A percentile compares a stretch with the other conserved stretches of the same genome.
Evolutionary conservation across 352 stramenopile genomes (phyloP).

Genomic region (Phytophthora nicotianae): DNA sequence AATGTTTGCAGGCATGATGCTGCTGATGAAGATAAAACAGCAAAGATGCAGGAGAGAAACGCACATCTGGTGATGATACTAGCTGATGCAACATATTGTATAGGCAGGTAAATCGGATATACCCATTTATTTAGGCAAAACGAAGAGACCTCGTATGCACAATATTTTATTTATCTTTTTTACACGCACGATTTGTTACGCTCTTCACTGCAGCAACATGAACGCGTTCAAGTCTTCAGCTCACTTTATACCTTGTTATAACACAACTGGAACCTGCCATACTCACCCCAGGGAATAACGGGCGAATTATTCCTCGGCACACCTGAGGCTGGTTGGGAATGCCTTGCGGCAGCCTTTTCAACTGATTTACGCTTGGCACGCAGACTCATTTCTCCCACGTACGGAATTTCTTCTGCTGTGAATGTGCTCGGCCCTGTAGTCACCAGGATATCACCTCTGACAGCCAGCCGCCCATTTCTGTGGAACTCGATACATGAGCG

Average conservation of each 20-base stretch:
- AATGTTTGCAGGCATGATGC: no score
- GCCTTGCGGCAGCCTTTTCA: conserved; percentile 28
- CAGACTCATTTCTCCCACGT: conserved; percentile 56
- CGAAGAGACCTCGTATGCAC: no score
- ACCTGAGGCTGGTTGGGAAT: conserved; percentile 13
- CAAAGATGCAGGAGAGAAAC: no score
- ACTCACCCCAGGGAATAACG: conserved; percentile 29
- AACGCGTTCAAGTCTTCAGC: background rate
- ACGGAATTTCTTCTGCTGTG: conserved; percentile 43
- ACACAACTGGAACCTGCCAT: conserved; percentile 41
- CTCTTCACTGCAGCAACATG: no score
- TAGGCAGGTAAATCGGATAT: no score
- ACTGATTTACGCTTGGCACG: conserved; percentile 50
- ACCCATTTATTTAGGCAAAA: no score
- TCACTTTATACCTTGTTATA: conserved; percentile 36
- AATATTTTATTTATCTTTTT: no score
- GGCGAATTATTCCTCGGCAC: background rate
- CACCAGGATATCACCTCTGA: conserved; percentile 55
- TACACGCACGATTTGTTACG: no score
- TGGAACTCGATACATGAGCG: conserved; percentile 52
- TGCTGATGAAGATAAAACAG: no score
- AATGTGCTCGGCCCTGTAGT: conserved; percentile 38
- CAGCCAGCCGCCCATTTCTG: conserved; percentile 41
- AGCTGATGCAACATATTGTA: no score
- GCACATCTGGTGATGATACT: no score